Conservation (phyloP, 495 filamentous ascomycete genomes). For the Penicillium atrosanguineum region DNA sequence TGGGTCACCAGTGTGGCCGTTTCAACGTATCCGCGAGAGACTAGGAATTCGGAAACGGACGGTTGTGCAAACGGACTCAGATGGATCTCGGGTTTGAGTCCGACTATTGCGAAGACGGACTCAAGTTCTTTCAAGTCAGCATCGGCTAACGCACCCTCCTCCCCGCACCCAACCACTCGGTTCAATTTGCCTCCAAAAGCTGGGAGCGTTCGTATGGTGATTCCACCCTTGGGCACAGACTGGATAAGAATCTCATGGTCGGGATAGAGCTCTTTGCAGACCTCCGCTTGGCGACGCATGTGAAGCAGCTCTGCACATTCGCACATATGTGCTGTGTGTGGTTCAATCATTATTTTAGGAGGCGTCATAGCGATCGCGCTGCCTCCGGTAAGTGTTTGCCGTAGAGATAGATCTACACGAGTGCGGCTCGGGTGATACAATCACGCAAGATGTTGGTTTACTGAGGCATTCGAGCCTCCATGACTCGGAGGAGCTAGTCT, state of each 20-base stretch:
- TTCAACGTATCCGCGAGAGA: constrained; percentile 7
- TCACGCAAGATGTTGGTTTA: neutral
- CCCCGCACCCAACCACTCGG: constrained; percentile 15
- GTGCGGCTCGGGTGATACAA: neutral
- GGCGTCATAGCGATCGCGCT: neutral
- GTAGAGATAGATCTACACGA: neutral
- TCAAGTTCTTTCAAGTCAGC: constrained; percentile 8
- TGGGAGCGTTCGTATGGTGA: constrained; percentile 12
- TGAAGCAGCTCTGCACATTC: constrained; percentile 11
- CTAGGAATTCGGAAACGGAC: neutral
- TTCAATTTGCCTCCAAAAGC: constrained; percentile 14
- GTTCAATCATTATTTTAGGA: neutral
- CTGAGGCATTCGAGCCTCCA: too few species aligned
- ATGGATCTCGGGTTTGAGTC: constrained; percentile 13
- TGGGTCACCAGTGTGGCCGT: constrained; percentile 7
- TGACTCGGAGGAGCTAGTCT: too few species aligned
- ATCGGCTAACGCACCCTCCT: neutral
- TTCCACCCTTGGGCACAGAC: constrained; percentile 1
- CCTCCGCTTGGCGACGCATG: constrained; percentile 16
- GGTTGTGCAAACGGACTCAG: constrained; percentile 10
- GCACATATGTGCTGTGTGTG: neutral
- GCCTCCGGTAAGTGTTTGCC: neutral
- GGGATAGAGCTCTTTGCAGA: constrained; percentile 7
- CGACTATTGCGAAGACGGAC: constrained; percentile 2
- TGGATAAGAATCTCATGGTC: constrained; percentile 2